Base-by-base conservation (phyloP, 78 protist genomes). In the Dictyostelium firmibasis region DNA sequence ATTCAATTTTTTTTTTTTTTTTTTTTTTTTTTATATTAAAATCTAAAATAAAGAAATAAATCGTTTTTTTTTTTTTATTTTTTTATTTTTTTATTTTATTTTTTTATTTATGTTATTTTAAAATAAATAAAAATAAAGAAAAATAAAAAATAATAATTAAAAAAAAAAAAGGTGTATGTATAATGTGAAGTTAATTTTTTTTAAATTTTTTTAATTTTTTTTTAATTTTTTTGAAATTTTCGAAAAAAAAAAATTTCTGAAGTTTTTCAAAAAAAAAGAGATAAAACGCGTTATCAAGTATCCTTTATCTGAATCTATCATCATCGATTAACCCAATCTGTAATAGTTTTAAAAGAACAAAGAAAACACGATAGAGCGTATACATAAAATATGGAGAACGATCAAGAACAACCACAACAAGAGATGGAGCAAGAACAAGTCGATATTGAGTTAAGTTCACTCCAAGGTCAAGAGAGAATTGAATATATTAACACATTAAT, bases 401-500 rank as follows among this genome's bases (percentile, higher is more conserved):
- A 38, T 33, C 38, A 72, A 33, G 79, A 72, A 41, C 67, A 79
- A 38, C 84, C 5, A 78, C 36, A 44, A 16, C 36, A 81, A 86
- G 8, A 29, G 57, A 38, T 69, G 0, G 83, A 85, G 9, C 81
- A 86, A 62, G 38, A 86, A 14, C 85, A 76, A 62, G 31, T 78
- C 13, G 85, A 87, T 36, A 25, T 87, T n/a, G 93, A 87, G 10
- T 78, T 87, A 60, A 18, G 23, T 20, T 31, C 86, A 41, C 29
- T 87, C 2, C 29, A 36, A 2, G 47, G 85, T 20, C 70, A 60
- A 76, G 93, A 76, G 11, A 76, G 74, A 36, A 38, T 87, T 13
- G 93, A 87, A 43, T 87, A 53, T 62, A 87, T 87, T 44, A 76
- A 67, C 27, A 57, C 74, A 29, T 53, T 87, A 11, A 87, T 87